Evolutionary conservation across 495 filamentous ascomycete species (phyloP), one percentile per base, ranked within the genome.

Genomic region (Filosporella fistucella): DNA sequence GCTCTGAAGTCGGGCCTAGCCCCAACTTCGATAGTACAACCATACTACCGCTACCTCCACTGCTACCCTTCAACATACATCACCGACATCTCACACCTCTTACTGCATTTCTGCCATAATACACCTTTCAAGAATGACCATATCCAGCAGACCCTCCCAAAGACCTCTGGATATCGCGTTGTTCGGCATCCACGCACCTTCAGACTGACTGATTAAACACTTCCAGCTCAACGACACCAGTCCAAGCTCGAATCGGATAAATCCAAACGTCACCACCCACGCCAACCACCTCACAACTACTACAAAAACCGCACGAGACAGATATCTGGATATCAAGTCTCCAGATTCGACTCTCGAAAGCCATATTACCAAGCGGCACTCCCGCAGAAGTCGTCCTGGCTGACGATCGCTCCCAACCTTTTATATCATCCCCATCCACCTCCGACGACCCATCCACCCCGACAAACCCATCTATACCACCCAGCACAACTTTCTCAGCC

Each of bases 371-470:
- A 14, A 48, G 58, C 58, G 58, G 58, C 55, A 56, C 57, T 55
- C 45, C 59, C 59, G 59, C 59, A 51, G 41, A 58, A 61, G 57
- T 68, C 67, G 67, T 66, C 64, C 65, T 70, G 67, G 67, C 67
- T 63, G 67, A 68, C 67, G 58, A 63, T 59, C 61, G 36, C 55
- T 65, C 66, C 63, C 63, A 58, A 50, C 40, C 48, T 20, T 34
- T 26, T 48, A 52, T 45, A 51, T 44, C 45, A 54, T 60, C 58
- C 58, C 52, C 51, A 57, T 57, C 47, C 58, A 57, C 41, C 47
- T 55, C 72, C 68, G 69, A 69, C 68, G 58, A 60, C 61, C 63
- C 66, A 64, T 65, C 61, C 60, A 64, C 64, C 55, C 66, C 68
- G 66, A 68, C 61, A 47, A 20, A 54, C 45, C 58, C 64, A 51